Percentiles rank a stretch among this genome's conserved stretches.
Evolutionary conservation across 2,329 filamentous ascomycete species (phyloP).

Genomic region (Alternaria sp.): DNA sequence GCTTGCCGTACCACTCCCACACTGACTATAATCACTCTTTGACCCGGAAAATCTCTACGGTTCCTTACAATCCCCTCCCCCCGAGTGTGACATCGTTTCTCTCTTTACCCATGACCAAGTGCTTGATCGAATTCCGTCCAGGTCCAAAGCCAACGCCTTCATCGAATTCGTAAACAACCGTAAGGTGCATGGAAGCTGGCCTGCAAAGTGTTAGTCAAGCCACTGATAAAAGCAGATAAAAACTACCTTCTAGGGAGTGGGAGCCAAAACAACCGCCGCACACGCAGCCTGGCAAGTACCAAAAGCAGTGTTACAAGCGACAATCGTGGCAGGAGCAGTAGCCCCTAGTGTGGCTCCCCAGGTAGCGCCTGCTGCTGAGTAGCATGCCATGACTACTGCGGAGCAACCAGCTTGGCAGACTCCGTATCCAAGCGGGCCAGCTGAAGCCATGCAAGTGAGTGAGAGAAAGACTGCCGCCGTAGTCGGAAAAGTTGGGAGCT

Average conservation of each 20-base stretch:
- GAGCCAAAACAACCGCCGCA: conserved; percentile 46
- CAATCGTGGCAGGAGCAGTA: conserved; percentile 53
- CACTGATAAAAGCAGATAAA: background rate
- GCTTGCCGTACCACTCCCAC: no score
- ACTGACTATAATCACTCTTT: background rate
- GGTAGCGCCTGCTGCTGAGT: conserved; percentile 55
- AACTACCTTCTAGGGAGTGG: conserved; percentile 38
- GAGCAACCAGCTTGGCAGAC: conserved; percentile 61
- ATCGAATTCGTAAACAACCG: background rate
- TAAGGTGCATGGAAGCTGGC: background rate
- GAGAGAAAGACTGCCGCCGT: background rate
- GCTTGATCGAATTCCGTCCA: background rate
- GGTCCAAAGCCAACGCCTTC: background rate
- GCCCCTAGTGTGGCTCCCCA: conserved; percentile 54
- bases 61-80: background rate
- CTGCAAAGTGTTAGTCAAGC: background rate
- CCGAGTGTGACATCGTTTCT: background rate
- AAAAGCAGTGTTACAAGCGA: conserved; percentile 58
- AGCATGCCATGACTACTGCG: conserved; percentile 57
- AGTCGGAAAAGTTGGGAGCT: background rate
- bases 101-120: background rate
- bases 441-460: conserved; percentile 14
- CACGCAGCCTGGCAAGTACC: conserved; percentile 60
- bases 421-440: conserved; percentile 54
- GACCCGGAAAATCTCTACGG: background rate